Evolutionary conservation across 2,329 filamentous ascomycete genomes (phyloP).

Genomic region (Grosmannia huntii): DNA sequence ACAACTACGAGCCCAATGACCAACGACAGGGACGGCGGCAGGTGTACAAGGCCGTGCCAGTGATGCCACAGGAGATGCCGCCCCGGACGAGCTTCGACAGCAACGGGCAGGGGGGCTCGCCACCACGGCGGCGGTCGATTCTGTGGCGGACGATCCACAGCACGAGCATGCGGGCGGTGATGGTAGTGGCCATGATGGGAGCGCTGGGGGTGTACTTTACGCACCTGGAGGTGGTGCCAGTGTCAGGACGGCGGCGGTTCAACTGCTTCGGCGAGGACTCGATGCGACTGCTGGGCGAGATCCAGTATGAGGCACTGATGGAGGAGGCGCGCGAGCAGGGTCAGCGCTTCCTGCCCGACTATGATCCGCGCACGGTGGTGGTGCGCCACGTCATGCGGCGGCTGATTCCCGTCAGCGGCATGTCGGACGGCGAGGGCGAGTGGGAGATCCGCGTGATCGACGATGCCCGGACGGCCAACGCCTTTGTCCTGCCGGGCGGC

Average conservation of each 20-base stretch:
- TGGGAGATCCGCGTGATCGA: constrained; percentile 70
- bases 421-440: constrained; percentile 31
- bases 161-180: constrained; percentile 26
- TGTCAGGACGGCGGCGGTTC: constrained; percentile 60
- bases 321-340: constrained; percentile 38
- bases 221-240: constrained; percentile 60
- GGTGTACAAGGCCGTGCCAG: constrained; percentile 7
- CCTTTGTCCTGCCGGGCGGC: constrained; percentile 65
- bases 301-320: constrained; percentile 45
- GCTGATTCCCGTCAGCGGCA: constrained; percentile 54
- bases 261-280: constrained; percentile 48
- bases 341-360: constrained; percentile 41
- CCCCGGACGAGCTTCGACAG: constrained; percentile 5
- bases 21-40: neutral
- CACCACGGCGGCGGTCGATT: neutral
- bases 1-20: constrained; percentile 10
- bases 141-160: constrained; percentile 6
- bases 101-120: neutral
- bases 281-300: constrained; percentile 39
- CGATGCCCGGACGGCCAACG: constrained; percentile 52
- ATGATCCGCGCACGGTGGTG: constrained; percentile 40
- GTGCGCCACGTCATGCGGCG: constrained; percentile 53
- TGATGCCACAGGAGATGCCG: constrained; percentile 9
- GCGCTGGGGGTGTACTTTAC: constrained; percentile 48
- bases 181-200: constrained; percentile 26